A percentile compares a stretch with the other conserved stretches of the same genome.
These are phyloP conservation scores for Didymella pinodella DNA, from an alignment of 2,329 filamentous ascomycete genomes.

Conservation along the genomic window DNA sequence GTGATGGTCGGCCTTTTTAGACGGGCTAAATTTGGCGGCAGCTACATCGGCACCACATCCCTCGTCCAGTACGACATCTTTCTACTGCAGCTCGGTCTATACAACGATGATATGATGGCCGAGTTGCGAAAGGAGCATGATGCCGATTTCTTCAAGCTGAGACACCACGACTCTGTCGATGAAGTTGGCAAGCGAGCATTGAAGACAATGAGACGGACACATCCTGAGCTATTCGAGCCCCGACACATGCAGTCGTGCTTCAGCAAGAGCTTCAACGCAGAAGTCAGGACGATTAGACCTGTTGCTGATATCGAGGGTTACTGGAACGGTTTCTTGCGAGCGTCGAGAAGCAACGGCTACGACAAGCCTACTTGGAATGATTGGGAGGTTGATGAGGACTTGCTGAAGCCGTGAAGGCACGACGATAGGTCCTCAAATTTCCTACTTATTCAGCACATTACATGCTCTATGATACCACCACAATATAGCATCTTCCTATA, in stretches of 20 bases:
- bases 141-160: conserved; percentile 63
- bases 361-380: conserved; percentile 59
- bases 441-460: not conserved
- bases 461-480: conserved; percentile 6
- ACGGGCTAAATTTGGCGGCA: conserved; percentile 69
- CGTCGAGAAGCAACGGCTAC: conserved; percentile 61
- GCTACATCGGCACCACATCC: conserved; percentile 70
- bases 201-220: conserved; percentile 61
- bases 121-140: conserved; percentile 60
- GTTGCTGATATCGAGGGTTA: conserved; percentile 57
- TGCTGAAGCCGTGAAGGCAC: conserved; percentile 38
- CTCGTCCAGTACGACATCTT: conserved; percentile 74
- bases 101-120: conserved; percentile 62
- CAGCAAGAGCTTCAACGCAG: conserved; percentile 52
- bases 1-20: conserved; percentile 70
- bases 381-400: conserved; percentile 54
- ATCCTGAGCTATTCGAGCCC: conserved; percentile 63
- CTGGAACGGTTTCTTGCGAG: conserved; percentile 58
- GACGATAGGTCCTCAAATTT: not conserved
- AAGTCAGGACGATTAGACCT: conserved; percentile 59
- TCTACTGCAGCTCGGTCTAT: conserved; percentile 67
- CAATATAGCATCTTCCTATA: not conserved
- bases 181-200: conserved; percentile 69
- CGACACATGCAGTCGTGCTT: conserved; percentile 60
- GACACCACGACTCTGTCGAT: conserved; percentile 70